A percentile compares a stretch with the other conserved stretches of the same genome.
These are phyloP conservation scores for Camellia japonica DNA, from an alignment of 148 eudicot species.

Conservation along the genomic window DNA sequence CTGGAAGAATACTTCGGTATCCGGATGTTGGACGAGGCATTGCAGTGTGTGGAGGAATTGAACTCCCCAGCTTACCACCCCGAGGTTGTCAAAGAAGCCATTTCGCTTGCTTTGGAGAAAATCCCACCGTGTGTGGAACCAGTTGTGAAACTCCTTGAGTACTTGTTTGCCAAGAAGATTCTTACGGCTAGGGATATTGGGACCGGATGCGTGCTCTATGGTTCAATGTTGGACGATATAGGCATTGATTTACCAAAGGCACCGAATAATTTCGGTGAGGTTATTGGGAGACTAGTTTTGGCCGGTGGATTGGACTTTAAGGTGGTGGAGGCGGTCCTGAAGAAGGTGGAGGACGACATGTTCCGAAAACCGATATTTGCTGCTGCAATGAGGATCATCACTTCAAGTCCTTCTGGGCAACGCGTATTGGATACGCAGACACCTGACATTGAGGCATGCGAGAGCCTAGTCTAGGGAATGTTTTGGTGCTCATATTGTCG, in stretches of 20 bases:
- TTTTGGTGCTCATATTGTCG: constrained; percentile 6
- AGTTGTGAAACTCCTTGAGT: constrained; percentile 58
- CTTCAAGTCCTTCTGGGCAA: constrained; percentile 45
- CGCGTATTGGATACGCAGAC: constrained; percentile 62
- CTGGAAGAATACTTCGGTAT: constrained; percentile 79
- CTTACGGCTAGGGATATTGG: constrained; percentile 48
- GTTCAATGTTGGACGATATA: constrained; percentile 65
- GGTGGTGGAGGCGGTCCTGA: constrained; percentile 51
- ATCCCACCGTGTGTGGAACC: constrained; percentile 72
- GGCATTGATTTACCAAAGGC: constrained; percentile 91
- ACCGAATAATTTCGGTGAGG: constrained; percentile 78
- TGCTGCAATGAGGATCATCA: constrained; percentile 38
- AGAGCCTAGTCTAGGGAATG: constrained; percentile 45
- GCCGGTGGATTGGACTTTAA: constrained; percentile 54
- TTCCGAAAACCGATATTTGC: constrained; percentile 55
- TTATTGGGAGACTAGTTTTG: constrained; percentile 57
- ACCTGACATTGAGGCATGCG: constrained; percentile 61
- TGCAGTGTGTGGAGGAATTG: constrained; percentile 70
- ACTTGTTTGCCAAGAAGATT: constrained; percentile 58
- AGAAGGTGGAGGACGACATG: constrained; percentile 61
- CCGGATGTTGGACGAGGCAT: constrained; percentile 71
- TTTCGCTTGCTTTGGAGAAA: constrained; percentile 70
- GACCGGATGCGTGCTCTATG: constrained; percentile 64
- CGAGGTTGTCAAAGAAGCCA: constrained; percentile 76
- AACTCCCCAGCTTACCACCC: constrained; percentile 65